phyloP scores from a whole-genome alignment of 257 asterid genomes.

The Hygrophila difformis region DNA sequence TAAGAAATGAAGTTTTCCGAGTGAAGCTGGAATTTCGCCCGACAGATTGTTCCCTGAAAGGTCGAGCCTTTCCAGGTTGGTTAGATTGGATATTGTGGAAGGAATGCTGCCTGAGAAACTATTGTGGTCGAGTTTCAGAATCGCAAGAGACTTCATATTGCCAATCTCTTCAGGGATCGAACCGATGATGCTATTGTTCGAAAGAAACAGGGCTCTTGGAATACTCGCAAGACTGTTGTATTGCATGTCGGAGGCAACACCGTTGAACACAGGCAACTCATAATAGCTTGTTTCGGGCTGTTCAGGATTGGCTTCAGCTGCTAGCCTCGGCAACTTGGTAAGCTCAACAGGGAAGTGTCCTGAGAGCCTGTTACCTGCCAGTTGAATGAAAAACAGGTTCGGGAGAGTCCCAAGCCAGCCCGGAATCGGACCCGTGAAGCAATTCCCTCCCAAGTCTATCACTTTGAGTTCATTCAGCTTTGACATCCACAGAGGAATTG shows the following conservation, averaged over 20 bases:
- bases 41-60: constrained; percentile 60
- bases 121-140: constrained; percentile 61
- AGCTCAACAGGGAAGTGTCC: no score
- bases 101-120: constrained; percentile 70
- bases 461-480: constrained; percentile 48
- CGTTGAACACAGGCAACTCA: no score
- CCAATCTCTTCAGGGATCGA: constrained; percentile 68
- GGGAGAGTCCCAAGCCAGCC: constrained; percentile 63
- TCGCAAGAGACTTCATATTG: constrained; percentile 51
- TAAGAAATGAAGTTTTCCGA: constrained; percentile 61
- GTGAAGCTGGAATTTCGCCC: constrained; percentile 75
- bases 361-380: no score
- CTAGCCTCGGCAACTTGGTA: no score
- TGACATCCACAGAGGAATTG: constrained; percentile 57
- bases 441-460: constrained; percentile 58
- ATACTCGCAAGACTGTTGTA: no score
- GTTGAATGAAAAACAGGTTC: no score
- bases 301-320: no score
- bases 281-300: no score
- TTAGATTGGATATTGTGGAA: constrained; percentile 58
- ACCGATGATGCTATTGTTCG: constrained; percentile 48
- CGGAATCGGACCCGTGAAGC: constrained; percentile 56
- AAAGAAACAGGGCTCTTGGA: constrained; percentile 79
- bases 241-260: no score
- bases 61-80: constrained; percentile 70